Evolutionary conservation across 441 rosid species (phyloP).

Genomic region (Breynia disticha): DNA sequence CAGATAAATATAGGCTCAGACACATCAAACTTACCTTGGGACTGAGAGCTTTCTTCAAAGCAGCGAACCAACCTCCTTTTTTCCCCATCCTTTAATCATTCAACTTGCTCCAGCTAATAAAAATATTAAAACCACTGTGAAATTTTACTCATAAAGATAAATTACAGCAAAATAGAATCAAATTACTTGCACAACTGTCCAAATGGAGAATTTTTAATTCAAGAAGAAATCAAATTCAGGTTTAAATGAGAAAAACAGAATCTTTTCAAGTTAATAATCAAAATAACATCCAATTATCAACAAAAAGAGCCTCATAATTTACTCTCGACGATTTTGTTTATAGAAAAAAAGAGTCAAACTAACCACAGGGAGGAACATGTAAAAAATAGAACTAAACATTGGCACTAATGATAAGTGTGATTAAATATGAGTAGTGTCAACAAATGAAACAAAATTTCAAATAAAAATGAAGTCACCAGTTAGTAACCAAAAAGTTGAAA

Average conservation of each 20-base stretch:
- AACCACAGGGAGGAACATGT: no score
- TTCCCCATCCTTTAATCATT: constrained; percentile 54
- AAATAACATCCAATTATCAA: neutral
- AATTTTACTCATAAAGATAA: constrained; percentile 1
- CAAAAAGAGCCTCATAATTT: neutral
- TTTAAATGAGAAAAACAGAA: constrained; percentile 1
- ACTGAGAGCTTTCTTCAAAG: constrained; percentile 60
- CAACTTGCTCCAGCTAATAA: constrained; percentile 17
- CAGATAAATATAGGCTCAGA: constrained; percentile 25
- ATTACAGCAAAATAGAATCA: neutral
- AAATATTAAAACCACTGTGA: constrained; percentile 12
- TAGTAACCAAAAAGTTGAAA: neutral
- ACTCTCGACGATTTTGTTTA: neutral
- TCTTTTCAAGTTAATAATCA: neutral
- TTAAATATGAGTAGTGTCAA: neutral
- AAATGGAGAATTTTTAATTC: constrained; percentile 3
- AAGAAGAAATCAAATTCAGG: neutral
- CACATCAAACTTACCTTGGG: constrained; percentile 25
- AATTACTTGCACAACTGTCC: neutral
- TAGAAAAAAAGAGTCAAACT: constrained; percentile 2
- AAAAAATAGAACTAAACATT: no score
- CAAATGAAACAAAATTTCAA: neutral
- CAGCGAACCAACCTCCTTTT: constrained; percentile 62
- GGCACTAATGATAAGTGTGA: neutral
- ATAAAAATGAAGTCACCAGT: neutral